phyloP scores from a whole-genome alignment of 495 filamentous ascomycete species.

The Xylona heveae region DNA sequence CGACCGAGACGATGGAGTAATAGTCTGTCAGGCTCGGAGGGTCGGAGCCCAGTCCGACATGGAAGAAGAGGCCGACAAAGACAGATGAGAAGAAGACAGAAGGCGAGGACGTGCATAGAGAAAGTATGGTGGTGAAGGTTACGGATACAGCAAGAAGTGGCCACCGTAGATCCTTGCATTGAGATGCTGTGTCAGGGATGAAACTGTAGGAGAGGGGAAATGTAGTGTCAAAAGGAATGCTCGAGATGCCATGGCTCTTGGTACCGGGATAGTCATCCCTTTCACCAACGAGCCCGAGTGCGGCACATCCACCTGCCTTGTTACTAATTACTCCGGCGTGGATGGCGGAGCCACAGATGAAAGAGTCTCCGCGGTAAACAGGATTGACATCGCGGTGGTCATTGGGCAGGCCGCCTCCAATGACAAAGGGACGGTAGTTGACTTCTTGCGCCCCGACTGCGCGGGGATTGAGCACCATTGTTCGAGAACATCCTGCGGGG shows the following conservation, averaged over 20 bases:
- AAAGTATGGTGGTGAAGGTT: conserved; percentile 39
- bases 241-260: conserved; percentile 39
- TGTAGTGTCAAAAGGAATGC: conserved; percentile 46
- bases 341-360: conserved; percentile 62
- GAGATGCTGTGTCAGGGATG: conserved; percentile 24
- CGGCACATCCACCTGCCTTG: conserved; percentile 52
- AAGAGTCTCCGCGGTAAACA: conserved; percentile 63
- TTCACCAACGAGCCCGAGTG: conserved; percentile 43
- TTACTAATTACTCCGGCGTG: conserved; percentile 55
- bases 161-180: conserved; percentile 47
- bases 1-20: conserved; percentile 38
- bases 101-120: conserved; percentile 46
- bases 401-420: conserved; percentile 45
- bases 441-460: conserved; percentile 55
- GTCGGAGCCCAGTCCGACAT: conserved; percentile 62
- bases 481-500: conserved; percentile 48
- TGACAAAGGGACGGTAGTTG: conserved; percentile 46
- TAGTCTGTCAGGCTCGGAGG: conserved; percentile 35
- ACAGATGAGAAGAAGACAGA: conserved; percentile 48
- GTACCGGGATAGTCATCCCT: conserved; percentile 38
- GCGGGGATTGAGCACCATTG: conserved; percentile 44
- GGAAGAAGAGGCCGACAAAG: conserved; percentile 54
- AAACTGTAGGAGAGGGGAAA: conserved; percentile 66
- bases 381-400: conserved; percentile 17
- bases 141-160: conserved; percentile 50